These are phyloP conservation scores for Pisolithus microcarpus DNA, from an alignment of 768 basidiomycete genomes.

Conservation along the genomic window DNA sequence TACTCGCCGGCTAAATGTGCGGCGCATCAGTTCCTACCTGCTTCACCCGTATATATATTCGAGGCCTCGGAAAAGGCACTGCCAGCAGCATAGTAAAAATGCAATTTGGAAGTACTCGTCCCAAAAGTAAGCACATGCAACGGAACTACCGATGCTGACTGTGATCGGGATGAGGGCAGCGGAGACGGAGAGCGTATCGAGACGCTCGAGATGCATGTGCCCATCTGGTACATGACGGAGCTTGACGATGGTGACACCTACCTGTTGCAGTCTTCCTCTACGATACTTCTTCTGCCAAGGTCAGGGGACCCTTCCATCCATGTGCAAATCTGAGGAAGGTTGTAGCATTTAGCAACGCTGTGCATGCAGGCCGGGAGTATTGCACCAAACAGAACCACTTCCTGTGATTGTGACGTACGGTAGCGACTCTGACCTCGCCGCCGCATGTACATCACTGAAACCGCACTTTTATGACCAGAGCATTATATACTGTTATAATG, in stretches of 20 bases:
- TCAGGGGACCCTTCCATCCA: conserved; percentile 24
- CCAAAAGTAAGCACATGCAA: conserved; percentile 19
- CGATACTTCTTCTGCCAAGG: too few relatives aligned
- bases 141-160: conserved; percentile 23
- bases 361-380: conserved; percentile 27
- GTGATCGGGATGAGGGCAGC: conserved; percentile 27
- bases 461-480: too few relatives aligned
- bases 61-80: too few relatives aligned
- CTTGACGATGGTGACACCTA: conserved; percentile 23
- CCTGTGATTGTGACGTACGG: conserved; percentile 26
- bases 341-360: conserved; percentile 25
- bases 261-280: too few relatives aligned
- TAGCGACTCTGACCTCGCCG: conserved; percentile 28
- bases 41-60: too few relatives aligned
- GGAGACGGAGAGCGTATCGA: conserved; percentile 14
- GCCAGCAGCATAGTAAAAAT: too few relatives aligned
- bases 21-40: too few relatives aligned
- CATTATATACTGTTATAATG: too few relatives aligned
- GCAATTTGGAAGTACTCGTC: conserved; percentile 7
- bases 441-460: too few relatives aligned
- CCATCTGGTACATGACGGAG: too few relatives aligned
- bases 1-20: conserved; percentile 63
- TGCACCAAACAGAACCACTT: conserved; percentile 33
- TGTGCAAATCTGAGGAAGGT: conserved; percentile 19
- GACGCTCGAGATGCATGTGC: conserved; percentile 14